A percentile compares a stretch with the other conserved stretches of the same genome.
Evolutionary conservation across 768 basidiomycete genomes (phyloP).

Genomic region (Collybiopsis luxurians): DNA sequence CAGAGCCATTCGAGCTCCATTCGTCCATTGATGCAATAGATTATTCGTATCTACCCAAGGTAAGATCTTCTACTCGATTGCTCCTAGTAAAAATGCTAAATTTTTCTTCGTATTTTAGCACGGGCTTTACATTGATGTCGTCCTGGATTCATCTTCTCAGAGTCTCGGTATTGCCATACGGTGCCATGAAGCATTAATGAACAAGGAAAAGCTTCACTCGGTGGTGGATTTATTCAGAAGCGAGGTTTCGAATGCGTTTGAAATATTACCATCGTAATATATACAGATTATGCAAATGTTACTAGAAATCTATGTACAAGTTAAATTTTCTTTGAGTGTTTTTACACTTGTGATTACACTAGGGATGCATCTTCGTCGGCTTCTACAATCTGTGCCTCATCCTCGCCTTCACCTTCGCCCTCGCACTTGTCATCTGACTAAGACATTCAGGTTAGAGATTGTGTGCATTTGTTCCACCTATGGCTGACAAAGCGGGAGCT

Average conservation of each 20-base stretch:
- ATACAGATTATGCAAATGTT: too few relatives aligned
- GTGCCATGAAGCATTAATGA: slow-evolving; percentile 5
- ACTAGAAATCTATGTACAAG: too few relatives aligned
- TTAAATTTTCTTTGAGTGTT: too few relatives aligned
- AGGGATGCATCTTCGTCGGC: too few relatives aligned
- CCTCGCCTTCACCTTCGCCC: too few relatives aligned
- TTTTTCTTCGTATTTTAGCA: background rate
- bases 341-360: too few relatives aligned
- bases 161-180: background rate
- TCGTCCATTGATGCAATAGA: background rate
- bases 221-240: slow-evolving; percentile 1
- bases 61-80: background rate
- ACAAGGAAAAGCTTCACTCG: background rate
- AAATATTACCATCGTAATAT: too few relatives aligned
- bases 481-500: slow-evolving; percentile 47
- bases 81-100: background rate
- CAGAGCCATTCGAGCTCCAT: slow-evolving; percentile 1
- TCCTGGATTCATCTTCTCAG: too few relatives aligned
- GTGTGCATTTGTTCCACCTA: slow-evolving; percentile 42
- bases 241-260: background rate
- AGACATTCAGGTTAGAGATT: slow-evolving; percentile 38
- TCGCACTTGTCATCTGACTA: too few relatives aligned
- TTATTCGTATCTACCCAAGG: slow-evolving; percentile 7
- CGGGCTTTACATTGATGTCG: slow-evolving; percentile 7
- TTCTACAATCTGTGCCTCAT: too few relatives aligned